phyloP scores from a whole-genome alignment of 352 stramenopile species.

The Pythium vanterpoolii region DNA sequence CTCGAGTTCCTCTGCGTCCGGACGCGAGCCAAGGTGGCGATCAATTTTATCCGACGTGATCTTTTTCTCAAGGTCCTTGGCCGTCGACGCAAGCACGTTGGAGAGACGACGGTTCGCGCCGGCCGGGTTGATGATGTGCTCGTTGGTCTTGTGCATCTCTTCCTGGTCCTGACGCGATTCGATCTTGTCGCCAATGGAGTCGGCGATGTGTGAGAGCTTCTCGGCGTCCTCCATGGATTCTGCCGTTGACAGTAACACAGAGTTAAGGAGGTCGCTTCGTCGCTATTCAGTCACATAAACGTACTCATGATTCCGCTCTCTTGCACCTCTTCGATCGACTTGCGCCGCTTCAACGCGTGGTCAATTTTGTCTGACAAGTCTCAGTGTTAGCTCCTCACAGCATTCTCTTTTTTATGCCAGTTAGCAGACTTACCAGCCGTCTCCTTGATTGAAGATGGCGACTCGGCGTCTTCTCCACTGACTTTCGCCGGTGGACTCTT shows the following conservation, averaged over 20 bases:
- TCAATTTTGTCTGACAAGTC: conserved; percentile 33
- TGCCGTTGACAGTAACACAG: conserved; percentile 5
- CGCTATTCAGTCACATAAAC: conserved; percentile 5
- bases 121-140: conserved; percentile 50
- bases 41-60: conserved; percentile 71
- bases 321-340: conserved; percentile 46
- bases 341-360: conserved; percentile 35
- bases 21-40: conserved; percentile 50
- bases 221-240: conserved; percentile 38
- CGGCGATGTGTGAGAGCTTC: conserved; percentile 34
- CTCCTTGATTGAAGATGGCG: conserved; percentile 32
- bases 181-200: conserved; percentile 43
- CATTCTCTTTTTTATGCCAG: neutral
- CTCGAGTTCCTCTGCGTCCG: conserved; percentile 35
- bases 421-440: conserved; percentile 20
- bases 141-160: conserved; percentile 44
- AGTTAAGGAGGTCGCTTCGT: neutral
- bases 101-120: conserved; percentile 39
- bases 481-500: conserved; percentile 26
- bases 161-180: conserved; percentile 43
- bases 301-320: conserved; percentile 43
- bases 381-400: neutral
- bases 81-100: conserved; percentile 36
- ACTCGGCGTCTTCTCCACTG: conserved; percentile 9
- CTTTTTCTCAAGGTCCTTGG: conserved; percentile 46